A percentile compares a stretch with the other conserved stretches of the same genome.
Evolutionary conservation across 1,284 basidiomycete genomes (phyloP).

Genomic region (Puccinia polysora): DNA sequence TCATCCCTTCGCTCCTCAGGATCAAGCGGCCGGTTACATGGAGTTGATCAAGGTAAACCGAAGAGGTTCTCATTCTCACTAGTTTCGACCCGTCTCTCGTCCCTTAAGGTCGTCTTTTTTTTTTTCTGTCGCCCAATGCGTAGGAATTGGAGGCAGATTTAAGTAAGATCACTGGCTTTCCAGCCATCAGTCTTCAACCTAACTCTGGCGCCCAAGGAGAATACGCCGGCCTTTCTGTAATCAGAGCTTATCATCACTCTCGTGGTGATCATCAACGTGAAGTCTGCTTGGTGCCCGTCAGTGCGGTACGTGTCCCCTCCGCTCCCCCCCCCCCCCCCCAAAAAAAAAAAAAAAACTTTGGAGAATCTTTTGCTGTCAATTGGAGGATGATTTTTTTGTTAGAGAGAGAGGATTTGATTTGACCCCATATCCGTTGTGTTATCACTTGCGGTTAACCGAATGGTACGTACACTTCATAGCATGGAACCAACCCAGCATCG

Average conservation of each 20-base stretch:
- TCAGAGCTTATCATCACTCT: constrained; percentile 87
- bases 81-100: neutral
- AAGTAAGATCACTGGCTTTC: constrained; percentile 90
- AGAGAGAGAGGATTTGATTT: constrained; percentile 58
- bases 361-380: constrained; percentile 17
- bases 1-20: constrained; percentile 85
- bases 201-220: constrained; percentile 96
- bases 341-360: constrained; percentile 51
- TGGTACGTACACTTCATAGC: constrained; percentile 12
- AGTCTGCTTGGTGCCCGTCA: constrained; percentile 88
- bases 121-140: neutral
- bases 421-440: neutral
- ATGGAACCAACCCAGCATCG: constrained; percentile 57
- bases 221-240: constrained; percentile 87
- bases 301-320: constrained; percentile 63
- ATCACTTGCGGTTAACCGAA: too few relatives aligned
- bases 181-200: constrained; percentile 88
- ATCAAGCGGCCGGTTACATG: constrained; percentile 83
- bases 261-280: constrained; percentile 79
- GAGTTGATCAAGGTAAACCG: constrained; percentile 41
- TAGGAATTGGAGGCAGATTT: constrained; percentile 85
- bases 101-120: neutral
- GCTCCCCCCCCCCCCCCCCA: neutral
- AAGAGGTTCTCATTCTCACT: neutral
- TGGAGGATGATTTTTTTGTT: constrained; percentile 43